Conservation (phyloP, 148 eudicot genomes). For the Dianthus caryophyllus region DNA sequence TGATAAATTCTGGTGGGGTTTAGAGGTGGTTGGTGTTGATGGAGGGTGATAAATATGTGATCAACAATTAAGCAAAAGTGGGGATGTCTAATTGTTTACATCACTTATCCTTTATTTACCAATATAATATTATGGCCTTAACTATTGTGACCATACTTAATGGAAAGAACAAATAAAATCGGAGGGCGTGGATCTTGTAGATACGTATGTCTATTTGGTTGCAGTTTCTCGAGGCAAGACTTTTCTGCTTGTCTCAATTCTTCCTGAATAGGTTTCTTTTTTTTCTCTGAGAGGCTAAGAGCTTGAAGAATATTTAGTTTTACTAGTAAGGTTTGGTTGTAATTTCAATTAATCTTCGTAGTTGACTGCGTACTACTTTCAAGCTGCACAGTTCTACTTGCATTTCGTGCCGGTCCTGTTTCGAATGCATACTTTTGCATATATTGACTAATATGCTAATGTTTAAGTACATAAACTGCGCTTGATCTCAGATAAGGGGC, state of each 20-base stretch:
- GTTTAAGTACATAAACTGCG: neutral
- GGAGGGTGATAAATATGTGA: too few species aligned
- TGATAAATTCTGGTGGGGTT: too few species aligned
- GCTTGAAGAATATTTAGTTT: neutral
- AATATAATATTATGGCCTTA: too few species aligned
- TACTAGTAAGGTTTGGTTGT: neutral
- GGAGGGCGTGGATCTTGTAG: too few species aligned
- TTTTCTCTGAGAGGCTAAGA: neutral
- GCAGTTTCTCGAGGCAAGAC: neutral
- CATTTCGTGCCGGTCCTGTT: neutral
- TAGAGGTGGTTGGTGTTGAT: too few species aligned
- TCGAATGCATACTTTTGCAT: neutral
- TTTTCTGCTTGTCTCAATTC: neutral
- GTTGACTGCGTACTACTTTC: neutral
- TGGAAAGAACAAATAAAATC: too few species aligned
- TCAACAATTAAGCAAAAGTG: too few species aligned
- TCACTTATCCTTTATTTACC: too few species aligned
- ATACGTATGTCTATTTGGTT: neutral
- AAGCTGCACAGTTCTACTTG: neutral
- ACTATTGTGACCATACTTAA: too few species aligned
- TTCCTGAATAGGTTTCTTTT: neutral
- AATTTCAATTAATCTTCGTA: neutral
- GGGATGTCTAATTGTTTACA: too few species aligned
- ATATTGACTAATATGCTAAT: neutral
- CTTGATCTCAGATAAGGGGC: conserved; percentile 1